These are phyloP conservation scores for Aspergillus sp. DNA, from an alignment of 2,329 filamentous ascomycete species.

Conservation along the genomic window DNA sequence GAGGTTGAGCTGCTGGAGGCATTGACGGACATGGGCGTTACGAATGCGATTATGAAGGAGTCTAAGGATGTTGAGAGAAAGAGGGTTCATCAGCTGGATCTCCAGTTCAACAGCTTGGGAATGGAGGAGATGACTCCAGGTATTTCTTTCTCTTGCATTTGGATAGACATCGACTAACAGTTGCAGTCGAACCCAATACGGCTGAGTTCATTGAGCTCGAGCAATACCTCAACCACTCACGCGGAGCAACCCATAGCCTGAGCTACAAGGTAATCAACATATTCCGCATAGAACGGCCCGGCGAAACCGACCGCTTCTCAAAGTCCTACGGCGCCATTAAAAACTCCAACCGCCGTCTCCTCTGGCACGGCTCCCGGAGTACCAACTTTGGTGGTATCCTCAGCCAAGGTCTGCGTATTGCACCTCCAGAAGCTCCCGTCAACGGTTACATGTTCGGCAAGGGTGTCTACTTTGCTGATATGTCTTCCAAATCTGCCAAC, in stretches of 20 bases:
- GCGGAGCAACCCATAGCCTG: constrained; percentile 59
- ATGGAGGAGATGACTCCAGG: constrained; percentile 68
- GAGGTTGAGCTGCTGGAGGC: constrained; percentile 77
- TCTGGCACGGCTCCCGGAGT: constrained; percentile 80
- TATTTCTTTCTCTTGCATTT: constrained; percentile 13
- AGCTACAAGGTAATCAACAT: constrained; percentile 58
- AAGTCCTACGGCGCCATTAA: constrained; percentile 49
- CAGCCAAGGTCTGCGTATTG: constrained; percentile 81
- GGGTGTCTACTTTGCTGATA: constrained; percentile 81
- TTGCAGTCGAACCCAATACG: constrained; percentile 46
- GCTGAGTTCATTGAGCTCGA: constrained; percentile 60
- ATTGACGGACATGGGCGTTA: constrained; percentile 78
- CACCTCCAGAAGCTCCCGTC: constrained; percentile 68
- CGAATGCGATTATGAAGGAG: constrained; percentile 69
- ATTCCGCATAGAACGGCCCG: constrained; percentile 72
- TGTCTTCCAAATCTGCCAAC: constrained; percentile 72
- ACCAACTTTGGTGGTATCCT: constrained; percentile 87
- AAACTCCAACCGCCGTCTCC: constrained; percentile 62
- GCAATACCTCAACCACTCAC: constrained; percentile 60
- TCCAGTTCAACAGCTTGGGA: constrained; percentile 63
- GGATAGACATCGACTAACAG: constrained; percentile 6
- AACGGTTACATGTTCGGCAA: constrained; percentile 86
- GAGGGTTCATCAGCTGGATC: constrained; percentile 60
- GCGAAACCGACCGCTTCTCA: constrained; percentile 64
- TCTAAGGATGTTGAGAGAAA: constrained; percentile 42